phyloP scores from a whole-genome alignment of 2,329 filamentous ascomycete genomes.

The Fusarium setosum region DNA sequence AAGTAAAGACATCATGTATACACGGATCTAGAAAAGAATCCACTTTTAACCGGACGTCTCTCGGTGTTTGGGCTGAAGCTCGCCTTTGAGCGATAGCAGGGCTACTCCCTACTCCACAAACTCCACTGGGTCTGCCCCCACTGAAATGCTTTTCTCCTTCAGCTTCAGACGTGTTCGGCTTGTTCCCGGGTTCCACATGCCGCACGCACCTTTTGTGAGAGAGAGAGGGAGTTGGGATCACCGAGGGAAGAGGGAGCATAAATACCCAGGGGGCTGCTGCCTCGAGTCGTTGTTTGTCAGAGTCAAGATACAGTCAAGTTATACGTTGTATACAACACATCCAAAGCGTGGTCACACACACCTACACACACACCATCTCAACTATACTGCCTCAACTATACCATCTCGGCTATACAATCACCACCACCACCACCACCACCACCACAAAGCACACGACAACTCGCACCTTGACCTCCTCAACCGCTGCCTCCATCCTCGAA shows the following conservation, averaged over 20 bases:
- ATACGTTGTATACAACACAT: neutral
- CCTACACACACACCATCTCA: neutral
- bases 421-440: neutral
- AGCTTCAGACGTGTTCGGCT: slow-evolving; percentile 15
- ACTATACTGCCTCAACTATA: neutral
- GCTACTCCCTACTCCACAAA: too few relatives aligned
- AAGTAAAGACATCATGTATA: slow-evolving; percentile 27
- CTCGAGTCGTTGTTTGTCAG: neutral
- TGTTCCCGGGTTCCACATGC: slow-evolving; percentile 29
- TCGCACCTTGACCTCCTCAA: slow-evolving; percentile 20
- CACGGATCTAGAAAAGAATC: slow-evolving; percentile 12
- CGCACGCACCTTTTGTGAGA: neutral
- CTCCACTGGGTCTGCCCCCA: too few relatives aligned
- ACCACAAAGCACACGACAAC: neutral
- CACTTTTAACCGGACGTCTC: slow-evolving; percentile 41
- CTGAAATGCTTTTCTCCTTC: too few relatives aligned
- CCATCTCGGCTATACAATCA: neutral
- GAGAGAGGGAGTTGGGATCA: slow-evolving; percentile 8
- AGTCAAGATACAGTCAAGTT: neutral
- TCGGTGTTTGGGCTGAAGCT: slow-evolving; percentile 31
- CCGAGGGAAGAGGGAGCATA: slow-evolving; percentile 29
- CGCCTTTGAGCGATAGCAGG: neutral
- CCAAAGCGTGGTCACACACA: neutral
- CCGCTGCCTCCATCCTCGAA: slow-evolving; percentile 64
- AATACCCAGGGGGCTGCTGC: slow-evolving; percentile 36